A percentile compares a stretch with the other conserved stretches of the same genome.
Conservation (phyloP, 2,329 filamentous ascomycete genomes). For the Cladosporium sp. region DNA sequence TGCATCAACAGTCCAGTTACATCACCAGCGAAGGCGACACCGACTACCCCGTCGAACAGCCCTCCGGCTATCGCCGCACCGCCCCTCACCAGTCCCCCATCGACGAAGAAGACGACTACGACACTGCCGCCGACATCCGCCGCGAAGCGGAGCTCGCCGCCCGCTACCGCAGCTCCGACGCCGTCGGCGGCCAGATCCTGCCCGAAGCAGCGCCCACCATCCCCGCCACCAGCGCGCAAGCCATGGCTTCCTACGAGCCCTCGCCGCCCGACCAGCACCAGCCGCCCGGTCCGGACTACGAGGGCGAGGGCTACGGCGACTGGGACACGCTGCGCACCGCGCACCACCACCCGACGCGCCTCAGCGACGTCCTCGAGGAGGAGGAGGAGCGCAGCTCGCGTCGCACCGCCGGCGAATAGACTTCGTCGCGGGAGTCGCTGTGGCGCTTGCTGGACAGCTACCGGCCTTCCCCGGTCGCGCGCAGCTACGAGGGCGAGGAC, state of each 20-base stretch:
- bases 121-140: constrained; percentile 45
- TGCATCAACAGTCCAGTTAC: constrained; percentile 24
- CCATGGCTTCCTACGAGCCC: constrained; percentile 27
- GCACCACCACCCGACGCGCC: constrained; percentile 79
- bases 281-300: constrained; percentile 28
- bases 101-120: constrained; percentile 46
- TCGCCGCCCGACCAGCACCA: constrained; percentile 6
- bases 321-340: constrained; percentile 65
- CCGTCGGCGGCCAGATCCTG: constrained; percentile 17
- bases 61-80: constrained; percentile 11
- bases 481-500: not conserved
- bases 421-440: not conserved
- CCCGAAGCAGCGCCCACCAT: constrained; percentile 24
- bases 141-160: constrained; percentile 43
- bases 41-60: constrained; percentile 59
- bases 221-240: constrained; percentile 27
- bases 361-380: constrained; percentile 84
- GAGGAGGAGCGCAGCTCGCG: constrained; percentile 52
- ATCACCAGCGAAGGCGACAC: constrained; percentile 60
- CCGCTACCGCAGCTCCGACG: constrained; percentile 36
- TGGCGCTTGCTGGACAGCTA: no score
- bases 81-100: constrained; percentile 13
- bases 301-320: constrained; percentile 51
- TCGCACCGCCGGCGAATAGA: constrained; percentile 21
- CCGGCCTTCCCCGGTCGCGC: not conserved